Evolutionary conservation across 257 asterid species (phyloP).

Genomic region (Cynanchum wilfordii): DNA sequence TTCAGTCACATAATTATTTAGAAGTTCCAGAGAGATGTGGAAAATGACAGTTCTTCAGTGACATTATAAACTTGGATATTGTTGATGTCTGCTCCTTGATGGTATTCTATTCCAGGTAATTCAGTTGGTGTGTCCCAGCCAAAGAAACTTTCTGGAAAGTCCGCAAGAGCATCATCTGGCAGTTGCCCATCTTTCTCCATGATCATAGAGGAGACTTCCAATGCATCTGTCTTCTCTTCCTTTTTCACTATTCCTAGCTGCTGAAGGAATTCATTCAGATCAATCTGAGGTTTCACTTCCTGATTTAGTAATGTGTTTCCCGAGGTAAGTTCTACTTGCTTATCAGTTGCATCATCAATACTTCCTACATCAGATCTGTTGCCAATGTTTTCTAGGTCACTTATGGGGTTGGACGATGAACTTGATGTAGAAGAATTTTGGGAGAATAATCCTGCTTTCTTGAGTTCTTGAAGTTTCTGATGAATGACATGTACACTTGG

Average conservation of each 20-base stretch:
- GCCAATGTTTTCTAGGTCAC: slow-evolving; percentile 19
- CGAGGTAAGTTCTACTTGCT: slow-evolving; percentile 31
- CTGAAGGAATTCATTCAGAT: slow-evolving; percentile 84
- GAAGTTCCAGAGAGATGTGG: slow-evolving; percentile 31
- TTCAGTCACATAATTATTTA: slow-evolving; percentile 1
- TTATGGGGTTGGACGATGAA: slow-evolving; percentile 46
- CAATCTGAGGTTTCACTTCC: slow-evolving; percentile 80
- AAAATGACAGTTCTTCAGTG: slow-evolving; percentile 21
- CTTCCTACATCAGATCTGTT: slow-evolving; percentile 24
- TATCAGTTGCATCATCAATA: slow-evolving; percentile 23
- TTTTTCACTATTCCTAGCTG: slow-evolving; percentile 72
- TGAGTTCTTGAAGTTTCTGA: slow-evolving; percentile 82
- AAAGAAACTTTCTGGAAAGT: slow-evolving; percentile 43
- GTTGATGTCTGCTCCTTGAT: slow-evolving; percentile 30
- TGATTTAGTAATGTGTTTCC: slow-evolving; percentile 25
- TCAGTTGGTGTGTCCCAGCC: slow-evolving; percentile 73
- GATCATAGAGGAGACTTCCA: slow-evolving; percentile 19
- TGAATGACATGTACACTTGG: slow-evolving; percentile 89
- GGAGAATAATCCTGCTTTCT: slow-evolving; percentile 50
- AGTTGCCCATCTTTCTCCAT: slow-evolving; percentile 37
- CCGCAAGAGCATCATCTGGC: slow-evolving; percentile 26
- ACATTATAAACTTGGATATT: slow-evolving; percentile 15
- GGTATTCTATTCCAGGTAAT: slow-evolving; percentile 49
- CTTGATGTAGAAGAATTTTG: slow-evolving; percentile 38
- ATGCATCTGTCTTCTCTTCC: slow-evolving; percentile 37